phyloP scores from a whole-genome alignment of 805 yeast genomes.

The Cyberlindnera amylophila region DNA sequence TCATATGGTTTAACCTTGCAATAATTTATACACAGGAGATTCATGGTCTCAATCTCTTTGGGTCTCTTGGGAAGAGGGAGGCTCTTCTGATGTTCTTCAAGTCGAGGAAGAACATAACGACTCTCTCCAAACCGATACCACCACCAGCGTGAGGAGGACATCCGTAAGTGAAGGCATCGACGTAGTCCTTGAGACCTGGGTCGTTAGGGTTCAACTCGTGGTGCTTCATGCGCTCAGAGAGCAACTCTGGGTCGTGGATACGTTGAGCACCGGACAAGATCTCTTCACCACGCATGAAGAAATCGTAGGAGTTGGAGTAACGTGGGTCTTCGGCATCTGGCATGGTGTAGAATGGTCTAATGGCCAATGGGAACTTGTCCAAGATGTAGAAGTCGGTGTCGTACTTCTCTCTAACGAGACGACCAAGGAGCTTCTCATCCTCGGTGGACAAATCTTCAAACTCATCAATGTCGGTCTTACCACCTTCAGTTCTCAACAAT shows the following conservation, averaged over 20 bases:
- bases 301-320: slow-evolving; percentile 96
- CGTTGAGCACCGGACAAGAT: slow-evolving; percentile 99
- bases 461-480: slow-evolving; percentile 67
- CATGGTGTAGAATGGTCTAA: slow-evolving; percentile 99
- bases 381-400: slow-evolving; percentile 96
- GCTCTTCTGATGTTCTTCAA: slow-evolving; percentile 97
- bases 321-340: slow-evolving; percentile 90
- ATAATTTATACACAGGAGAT: not conserved
- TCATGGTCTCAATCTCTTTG: slow-evolving; percentile 85
- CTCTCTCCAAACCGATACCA: slow-evolving; percentile 99
- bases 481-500: slow-evolving; percentile 83
- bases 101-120: slow-evolving; percentile 95
- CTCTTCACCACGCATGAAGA: slow-evolving; percentile 99
- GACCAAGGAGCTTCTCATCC: slow-evolving; percentile 91
- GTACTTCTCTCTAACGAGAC: slow-evolving; percentile 85
- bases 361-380: slow-evolving; percentile 96
- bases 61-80: slow-evolving; percentile 99
- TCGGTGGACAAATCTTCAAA: slow-evolving; percentile 91
- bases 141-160: slow-evolving; percentile 99
- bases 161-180: slow-evolving; percentile 89
- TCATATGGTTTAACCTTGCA: not conserved
- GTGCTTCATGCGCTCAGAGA: slow-evolving; percentile 73
- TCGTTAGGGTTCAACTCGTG: slow-evolving; percentile 79
- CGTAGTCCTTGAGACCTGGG: slow-evolving; percentile 86
- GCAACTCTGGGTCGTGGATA: slow-evolving; percentile 86